Evolutionary conservation across 139 green algal species (phyloP), one percentile per base, ranked within the genome.

Genomic region (Nannochloris sp.): DNA sequence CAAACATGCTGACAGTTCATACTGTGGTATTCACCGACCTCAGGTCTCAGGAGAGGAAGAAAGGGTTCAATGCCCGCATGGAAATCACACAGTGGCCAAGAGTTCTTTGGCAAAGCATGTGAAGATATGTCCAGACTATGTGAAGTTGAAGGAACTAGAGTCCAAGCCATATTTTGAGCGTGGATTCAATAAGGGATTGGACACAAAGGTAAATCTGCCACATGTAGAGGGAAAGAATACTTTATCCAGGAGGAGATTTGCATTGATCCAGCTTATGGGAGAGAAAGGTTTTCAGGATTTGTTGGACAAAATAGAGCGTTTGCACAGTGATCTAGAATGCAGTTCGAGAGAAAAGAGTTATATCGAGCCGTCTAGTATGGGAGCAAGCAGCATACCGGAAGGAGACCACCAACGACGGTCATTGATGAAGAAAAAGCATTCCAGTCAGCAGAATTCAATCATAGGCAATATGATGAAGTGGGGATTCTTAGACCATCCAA

Each of bases 361-460:
- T 40, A 40, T 40, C 8, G 34, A 40, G 34, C 34, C 34, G 34
- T 40, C 34, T 12, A 40, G 34, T 40, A 12, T 40, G 34, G 34
- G 34, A 12, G 34, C 34, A 11, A 40, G 8, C 34, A 40, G 8
- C 29, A 48, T 62, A 40, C 34, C 34, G 18, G 27, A 61, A 36
- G 64, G 73, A 10, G 79, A 75, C 34, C 34, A 40, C 8, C 34
- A 87, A 82, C 55, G 66, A 57, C 7, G 34, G 8, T 40, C 34
- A 40, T 40, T 40, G 34, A 40, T 40, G 34, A 40, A 40, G 8
- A 12, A 80, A 3, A 69, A 69, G 18, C 63, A 69, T 36, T 54
- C 12, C 5, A 10, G 11, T 4, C 63, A 69, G 27, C 63, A 69
- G 21, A 50, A 46, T 15, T 53, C 23, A 23, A 69, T 69, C 18